These are phyloP conservation scores for Backusella luteola DNA, from an alignment of 192 early-diverging fungal species.

Conservation along the genomic window DNA sequence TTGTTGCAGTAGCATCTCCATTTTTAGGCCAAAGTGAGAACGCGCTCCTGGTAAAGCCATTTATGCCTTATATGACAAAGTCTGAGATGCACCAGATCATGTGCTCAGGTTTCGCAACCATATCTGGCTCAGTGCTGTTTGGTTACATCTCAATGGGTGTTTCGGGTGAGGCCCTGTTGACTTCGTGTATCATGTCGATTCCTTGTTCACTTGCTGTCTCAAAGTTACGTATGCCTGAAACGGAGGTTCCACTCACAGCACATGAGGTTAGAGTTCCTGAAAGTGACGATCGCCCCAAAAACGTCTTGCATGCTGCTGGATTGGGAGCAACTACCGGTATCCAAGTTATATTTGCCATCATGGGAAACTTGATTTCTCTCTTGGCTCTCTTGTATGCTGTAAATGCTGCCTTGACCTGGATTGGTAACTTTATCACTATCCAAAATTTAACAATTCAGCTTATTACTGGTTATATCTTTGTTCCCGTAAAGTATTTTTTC, in stretches of 20 bases:
- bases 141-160: conserved; percentile 75
- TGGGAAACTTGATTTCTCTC: conserved; percentile 74
- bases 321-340: conserved; percentile 84
- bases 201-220: conserved; percentile 80
- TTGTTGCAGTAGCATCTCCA: conserved; percentile 83
- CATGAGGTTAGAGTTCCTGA: conserved; percentile 60
- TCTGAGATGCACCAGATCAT: conserved; percentile 87
- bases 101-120: conserved; percentile 89
- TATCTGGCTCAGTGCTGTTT: conserved; percentile 79
- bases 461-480: conserved; percentile 77
- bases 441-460: conserved; percentile 60
- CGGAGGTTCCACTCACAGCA: conserved; percentile 76
- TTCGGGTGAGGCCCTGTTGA: conserved; percentile 66
- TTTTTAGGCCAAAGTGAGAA: conserved; percentile 85
- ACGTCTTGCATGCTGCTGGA: conserved; percentile 77
- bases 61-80: conserved; percentile 80
- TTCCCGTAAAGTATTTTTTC: conserved; percentile 48
- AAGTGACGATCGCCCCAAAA: conserved; percentile 59
- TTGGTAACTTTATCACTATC: conserved; percentile 64
- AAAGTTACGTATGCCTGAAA: conserved; percentile 87
- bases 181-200: conserved; percentile 90
- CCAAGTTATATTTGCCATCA: conserved; percentile 70
- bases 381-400: conserved; percentile 66
- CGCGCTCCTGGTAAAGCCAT: conserved; percentile 78
- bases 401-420: conserved; percentile 71